phyloP scores from a whole-genome alignment of 768 basidiomycete species.

The Tylopilus sp. region DNA sequence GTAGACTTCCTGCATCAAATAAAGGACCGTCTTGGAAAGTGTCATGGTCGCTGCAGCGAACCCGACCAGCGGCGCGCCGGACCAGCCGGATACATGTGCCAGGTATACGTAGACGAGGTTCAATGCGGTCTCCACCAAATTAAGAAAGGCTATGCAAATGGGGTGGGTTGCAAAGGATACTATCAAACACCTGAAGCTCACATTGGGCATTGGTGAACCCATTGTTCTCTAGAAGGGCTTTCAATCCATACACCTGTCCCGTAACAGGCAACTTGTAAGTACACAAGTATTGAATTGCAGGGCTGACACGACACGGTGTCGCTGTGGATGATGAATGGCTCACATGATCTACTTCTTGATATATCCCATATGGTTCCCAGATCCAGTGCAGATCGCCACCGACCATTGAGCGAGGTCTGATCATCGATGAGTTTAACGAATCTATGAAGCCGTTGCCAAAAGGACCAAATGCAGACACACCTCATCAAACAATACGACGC shows the following conservation, averaged over 20 bases:
- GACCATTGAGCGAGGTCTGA: conserved; percentile 81
- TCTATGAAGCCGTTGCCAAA: neutral
- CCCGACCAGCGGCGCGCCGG: conserved; percentile 70
- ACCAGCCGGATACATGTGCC: conserved; percentile 56
- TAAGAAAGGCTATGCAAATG: conserved; percentile 59
- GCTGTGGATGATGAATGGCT: conserved; percentile 6
- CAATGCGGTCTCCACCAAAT: conserved; percentile 73
- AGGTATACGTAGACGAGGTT: conserved; percentile 76
- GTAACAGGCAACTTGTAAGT: conserved; percentile 30
- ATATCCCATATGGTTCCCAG: conserved; percentile 79
- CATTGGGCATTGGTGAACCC: conserved; percentile 89
- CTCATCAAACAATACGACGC: conserved; percentile 77
- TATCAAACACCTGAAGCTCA: conserved; percentile 29
- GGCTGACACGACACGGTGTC: too few relatives aligned
- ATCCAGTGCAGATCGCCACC: conserved; percentile 92
- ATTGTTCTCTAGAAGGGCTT: conserved; percentile 56
- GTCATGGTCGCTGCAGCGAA: conserved; percentile 76
- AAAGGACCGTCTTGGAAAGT: conserved; percentile 80
- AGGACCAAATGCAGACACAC: conserved; percentile 30
- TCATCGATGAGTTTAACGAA: neutral
- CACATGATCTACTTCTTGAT: conserved; percentile 60
- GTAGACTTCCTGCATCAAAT: conserved; percentile 76
- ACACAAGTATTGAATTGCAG: conserved; percentile 14
- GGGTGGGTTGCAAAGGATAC: too few relatives aligned
- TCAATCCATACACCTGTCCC: conserved; percentile 66